Evolutionary conservation across 2,329 filamentous ascomycete genomes (phyloP).

Genomic region (Raffaelea deltoideospora): DNA sequence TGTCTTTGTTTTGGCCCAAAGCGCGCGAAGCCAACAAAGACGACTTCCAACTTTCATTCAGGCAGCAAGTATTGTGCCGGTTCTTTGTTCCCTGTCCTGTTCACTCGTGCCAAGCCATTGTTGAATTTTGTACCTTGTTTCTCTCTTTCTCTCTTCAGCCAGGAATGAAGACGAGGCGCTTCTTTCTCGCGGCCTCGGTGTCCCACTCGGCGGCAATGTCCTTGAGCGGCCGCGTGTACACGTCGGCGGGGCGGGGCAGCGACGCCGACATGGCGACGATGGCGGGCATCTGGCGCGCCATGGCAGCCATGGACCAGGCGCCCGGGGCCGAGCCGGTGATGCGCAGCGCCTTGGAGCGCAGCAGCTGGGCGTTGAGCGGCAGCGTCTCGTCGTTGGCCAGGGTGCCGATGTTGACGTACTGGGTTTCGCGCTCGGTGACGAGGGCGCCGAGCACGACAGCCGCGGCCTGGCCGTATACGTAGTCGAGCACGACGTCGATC

Average conservation of each 20-base stretch:
- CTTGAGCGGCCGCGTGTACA: conserved; percentile 4
- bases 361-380: conserved; percentile 23
- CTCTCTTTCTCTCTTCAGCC: too few relatives aligned
- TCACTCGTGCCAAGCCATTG: too few relatives aligned
- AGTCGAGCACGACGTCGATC: conserved; percentile 41
- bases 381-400: conserved; percentile 22
- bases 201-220: conserved; percentile 4
- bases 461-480: conserved; percentile 34
- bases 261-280: conserved; percentile 4
- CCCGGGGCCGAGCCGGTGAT: conserved; percentile 30
- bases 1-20: too few relatives aligned
- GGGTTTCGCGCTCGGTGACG: conserved; percentile 19
- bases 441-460: conserved; percentile 25
- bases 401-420: conserved; percentile 37
- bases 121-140: too few relatives aligned
- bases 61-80: too few relatives aligned
- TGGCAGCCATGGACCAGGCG: conserved; percentile 20
- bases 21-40: too few relatives aligned
- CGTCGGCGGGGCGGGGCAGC: conserved; percentile 3
- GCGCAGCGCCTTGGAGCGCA: conserved; percentile 33
- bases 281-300: conserved; percentile 14
- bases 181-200: conserved; percentile 6
- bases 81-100: too few relatives aligned
- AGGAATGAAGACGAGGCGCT: conserved; percentile 6
- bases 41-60: too few relatives aligned